Conservation (phyloP, 1,284 basidiomycete genomes). For the Cutaneotrichosporon dermatis region DNA sequence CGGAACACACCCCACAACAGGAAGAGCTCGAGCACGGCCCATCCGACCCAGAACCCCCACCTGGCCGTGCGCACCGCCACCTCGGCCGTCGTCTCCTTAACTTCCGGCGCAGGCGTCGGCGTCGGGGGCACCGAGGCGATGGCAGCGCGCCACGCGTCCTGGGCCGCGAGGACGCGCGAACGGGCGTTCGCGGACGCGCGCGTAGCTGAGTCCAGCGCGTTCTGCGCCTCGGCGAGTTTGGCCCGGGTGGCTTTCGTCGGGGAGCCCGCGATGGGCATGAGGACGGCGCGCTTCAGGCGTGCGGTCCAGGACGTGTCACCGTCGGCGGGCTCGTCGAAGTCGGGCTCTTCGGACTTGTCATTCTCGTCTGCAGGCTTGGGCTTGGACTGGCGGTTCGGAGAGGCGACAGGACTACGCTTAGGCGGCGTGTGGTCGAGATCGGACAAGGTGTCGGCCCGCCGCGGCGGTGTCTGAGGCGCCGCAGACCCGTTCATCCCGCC, state of each 20-base stretch:
- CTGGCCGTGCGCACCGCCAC: too few species aligned
- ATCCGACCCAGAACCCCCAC: too few species aligned
- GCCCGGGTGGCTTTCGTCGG: not conserved
- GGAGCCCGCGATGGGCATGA: not conserved
- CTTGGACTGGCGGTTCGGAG: not conserved
- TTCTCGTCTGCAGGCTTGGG: not conserved
- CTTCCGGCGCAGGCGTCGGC: too few species aligned
- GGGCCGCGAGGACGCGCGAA: conserved; percentile 6
- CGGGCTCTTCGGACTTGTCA: too few species aligned
- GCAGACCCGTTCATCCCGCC: not conserved
- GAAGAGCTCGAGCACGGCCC: conserved; percentile 1
- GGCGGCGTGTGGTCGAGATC: too few species aligned
- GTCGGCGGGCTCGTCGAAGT: conserved; percentile 2
- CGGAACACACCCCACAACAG: conserved; percentile 42
- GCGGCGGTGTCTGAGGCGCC: not conserved
- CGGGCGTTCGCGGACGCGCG: conserved; percentile 5
- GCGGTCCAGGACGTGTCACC: conserved; percentile 12
- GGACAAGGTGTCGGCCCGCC: too few species aligned
- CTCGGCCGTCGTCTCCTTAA: too few species aligned
- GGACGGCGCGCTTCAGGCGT: conserved; percentile 3
- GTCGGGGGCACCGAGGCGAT: not conserved
- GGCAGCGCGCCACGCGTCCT: conserved; percentile 15
- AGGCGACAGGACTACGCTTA: too few species aligned
- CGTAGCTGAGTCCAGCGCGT: conserved; percentile 10
- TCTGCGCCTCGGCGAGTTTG: conserved; percentile 8